Percentiles rank a stretch among this genome's conserved stretches.
Conservation (phyloP, 148 eudicot species). For the Nepenthes gracilis region DNA sequence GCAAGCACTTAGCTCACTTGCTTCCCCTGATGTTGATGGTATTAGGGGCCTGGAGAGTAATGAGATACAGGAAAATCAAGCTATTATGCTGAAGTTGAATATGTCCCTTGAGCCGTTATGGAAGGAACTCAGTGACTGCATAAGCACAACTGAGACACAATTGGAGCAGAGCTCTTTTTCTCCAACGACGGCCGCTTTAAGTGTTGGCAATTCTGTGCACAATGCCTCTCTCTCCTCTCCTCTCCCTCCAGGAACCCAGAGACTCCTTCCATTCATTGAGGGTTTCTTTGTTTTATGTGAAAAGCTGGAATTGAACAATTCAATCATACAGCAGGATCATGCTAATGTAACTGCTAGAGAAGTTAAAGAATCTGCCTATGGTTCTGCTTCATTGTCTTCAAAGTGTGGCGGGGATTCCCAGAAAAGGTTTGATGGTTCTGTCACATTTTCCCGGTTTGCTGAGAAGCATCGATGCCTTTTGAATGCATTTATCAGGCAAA, state of each 20-base stretch:
- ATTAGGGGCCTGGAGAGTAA: conserved; percentile 21
- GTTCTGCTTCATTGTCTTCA: conserved; percentile 23
- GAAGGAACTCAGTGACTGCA: conserved; percentile 88
- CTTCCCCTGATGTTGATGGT: conserved; percentile 33
- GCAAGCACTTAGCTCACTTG: conserved; percentile 77
- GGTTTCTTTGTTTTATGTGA: conserved; percentile 93
- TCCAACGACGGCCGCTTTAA: conserved; percentile 29
- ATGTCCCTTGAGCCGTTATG: conserved; percentile 76
- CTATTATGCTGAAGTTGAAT: conserved; percentile 53
- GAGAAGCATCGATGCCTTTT: conserved; percentile 91
- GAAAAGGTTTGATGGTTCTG: conserved; percentile 42
- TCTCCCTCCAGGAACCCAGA: conserved; percentile 91
- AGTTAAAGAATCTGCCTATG: conserved; percentile 58
- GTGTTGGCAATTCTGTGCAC: conserved; percentile 43
- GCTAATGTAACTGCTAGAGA: conserved; percentile 66
- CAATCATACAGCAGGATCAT: conserved; percentile 54
- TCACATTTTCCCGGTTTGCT: conserved; percentile 64
- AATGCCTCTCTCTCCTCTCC: conserved; percentile 54
- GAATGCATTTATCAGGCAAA: conserved; percentile 94
- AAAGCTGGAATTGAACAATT: conserved; percentile 66
- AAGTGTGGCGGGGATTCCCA: conserved; percentile 42
- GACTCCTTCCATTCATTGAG: conserved; percentile 87
- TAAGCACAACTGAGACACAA: conserved; percentile 65
- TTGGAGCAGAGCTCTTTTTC: conserved; percentile 52
- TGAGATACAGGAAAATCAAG: conserved; percentile 52